Percentiles rank a stretch among this genome's conserved stretches.
phyloP scores from a whole-genome alignment of 441 rosid species.

The Capsella rubella region DNA sequence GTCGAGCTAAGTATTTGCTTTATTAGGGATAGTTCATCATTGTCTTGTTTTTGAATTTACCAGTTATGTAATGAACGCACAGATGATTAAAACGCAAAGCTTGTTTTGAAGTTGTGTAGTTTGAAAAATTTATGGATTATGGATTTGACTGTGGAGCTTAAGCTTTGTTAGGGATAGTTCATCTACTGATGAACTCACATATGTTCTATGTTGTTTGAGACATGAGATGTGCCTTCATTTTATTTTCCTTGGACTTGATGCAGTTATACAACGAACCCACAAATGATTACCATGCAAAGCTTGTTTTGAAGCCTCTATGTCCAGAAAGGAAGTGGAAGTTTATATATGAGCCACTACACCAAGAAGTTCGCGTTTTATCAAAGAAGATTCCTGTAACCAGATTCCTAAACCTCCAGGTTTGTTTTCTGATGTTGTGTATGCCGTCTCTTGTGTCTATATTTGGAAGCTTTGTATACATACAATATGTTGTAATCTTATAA shows the following conservation, averaged over 20 bases:
- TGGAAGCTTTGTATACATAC: background rate
- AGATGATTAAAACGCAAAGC: no score
- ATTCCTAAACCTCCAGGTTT: conserved; percentile 88
- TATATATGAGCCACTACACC: conserved; percentile 73
- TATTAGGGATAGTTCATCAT: background rate
- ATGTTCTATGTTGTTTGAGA: background rate
- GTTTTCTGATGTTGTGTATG: background rate
- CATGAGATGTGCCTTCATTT: background rate
- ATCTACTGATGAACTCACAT: background rate
- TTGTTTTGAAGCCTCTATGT: conserved; percentile 82
- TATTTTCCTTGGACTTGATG: background rate
- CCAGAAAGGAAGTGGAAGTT: conserved; percentile 86
- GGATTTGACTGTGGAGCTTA: background rate
- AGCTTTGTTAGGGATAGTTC: background rate
- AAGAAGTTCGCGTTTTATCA: conserved; percentile 73
- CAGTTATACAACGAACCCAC: conserved; percentile 87
- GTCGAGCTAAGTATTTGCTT: background rate
- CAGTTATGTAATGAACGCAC: no score
- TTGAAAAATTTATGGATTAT: background rate
- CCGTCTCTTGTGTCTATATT: conserved; percentile 7
- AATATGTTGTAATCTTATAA: background rate
- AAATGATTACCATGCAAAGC: conserved; percentile 85
- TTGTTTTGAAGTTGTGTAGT: background rate
- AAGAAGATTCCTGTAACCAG: conserved; percentile 89
- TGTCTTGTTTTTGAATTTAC: background rate